phyloP scores from a whole-genome alignment of 208 protist genomes.

The Porcisia deanei region DNA sequence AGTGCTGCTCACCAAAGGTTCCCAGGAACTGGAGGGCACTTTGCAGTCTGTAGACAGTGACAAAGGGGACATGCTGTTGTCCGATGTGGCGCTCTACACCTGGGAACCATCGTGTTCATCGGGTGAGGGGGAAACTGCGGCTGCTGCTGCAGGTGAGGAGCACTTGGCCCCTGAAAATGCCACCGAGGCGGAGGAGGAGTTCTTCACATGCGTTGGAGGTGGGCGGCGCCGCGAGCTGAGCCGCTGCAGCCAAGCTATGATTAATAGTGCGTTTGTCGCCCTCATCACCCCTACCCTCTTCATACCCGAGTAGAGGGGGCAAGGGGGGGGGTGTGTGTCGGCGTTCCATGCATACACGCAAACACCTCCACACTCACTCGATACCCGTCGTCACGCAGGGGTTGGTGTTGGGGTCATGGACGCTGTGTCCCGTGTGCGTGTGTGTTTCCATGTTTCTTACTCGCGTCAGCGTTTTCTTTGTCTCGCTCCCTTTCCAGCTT shows the following conservation, averaged over 20 bases:
- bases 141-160: neutral
- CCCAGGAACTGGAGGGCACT: constrained; percentile 67
- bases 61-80: constrained; percentile 67
- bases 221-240: constrained; percentile 45
- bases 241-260: constrained; percentile 52
- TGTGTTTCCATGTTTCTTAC: neutral
- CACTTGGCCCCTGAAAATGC: neutral
- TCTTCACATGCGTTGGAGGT: constrained; percentile 29
- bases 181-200: constrained; percentile 9
- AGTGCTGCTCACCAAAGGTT: constrained; percentile 57
- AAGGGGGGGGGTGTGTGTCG: too few species aligned
- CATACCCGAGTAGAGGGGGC: constrained; percentile 5
- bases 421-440: neutral
- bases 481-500: neutral
- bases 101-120: constrained; percentile 24
- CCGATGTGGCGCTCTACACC: constrained; percentile 67
- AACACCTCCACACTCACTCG: neutral
- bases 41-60: constrained; percentile 71
- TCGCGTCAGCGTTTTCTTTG: neutral
- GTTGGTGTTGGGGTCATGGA: neutral
- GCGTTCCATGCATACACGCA: neutral
- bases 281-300: constrained; percentile 71
- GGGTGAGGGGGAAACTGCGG: constrained; percentile 3
- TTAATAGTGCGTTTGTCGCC: constrained; percentile 73
- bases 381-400: neutral